Conservation (phyloP, 2,329 filamentous ascomycete genomes). For the Colletotrichum phormii region DNA sequence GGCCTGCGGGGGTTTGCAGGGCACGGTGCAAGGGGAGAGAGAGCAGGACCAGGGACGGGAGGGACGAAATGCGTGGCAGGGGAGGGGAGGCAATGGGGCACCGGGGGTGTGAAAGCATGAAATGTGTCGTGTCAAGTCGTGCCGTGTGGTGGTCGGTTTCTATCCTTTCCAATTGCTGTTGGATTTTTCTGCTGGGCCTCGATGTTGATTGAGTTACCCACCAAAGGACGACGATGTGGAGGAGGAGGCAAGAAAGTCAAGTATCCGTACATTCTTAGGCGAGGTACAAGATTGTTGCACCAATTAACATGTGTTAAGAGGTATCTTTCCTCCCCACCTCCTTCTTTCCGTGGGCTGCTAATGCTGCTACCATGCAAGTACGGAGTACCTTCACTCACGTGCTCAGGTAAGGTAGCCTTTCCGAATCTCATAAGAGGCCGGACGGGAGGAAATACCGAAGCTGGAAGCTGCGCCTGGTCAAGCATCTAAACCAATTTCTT, state of each 20-base stretch:
- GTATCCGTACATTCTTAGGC: neutral
- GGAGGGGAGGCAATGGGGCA: neutral
- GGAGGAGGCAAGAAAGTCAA: conserved; percentile 14
- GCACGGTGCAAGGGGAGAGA: conserved; percentile 29
- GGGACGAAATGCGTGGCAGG: conserved; percentile 21
- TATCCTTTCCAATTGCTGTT: conserved; percentile 13
- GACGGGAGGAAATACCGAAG: neutral
- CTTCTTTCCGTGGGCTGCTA: neutral
- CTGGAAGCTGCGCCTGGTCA: neutral
- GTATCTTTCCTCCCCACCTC: neutral
- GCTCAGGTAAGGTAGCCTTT: neutral
- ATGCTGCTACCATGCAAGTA: neutral
- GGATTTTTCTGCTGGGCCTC: conserved; percentile 24
- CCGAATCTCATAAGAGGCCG: neutral
- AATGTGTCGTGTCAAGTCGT: neutral
- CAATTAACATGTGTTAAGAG: neutral
- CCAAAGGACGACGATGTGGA: neutral
- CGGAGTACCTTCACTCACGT: neutral
- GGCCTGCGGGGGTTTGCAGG: conserved; percentile 30
- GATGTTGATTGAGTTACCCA: conserved; percentile 25
- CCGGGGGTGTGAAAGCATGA: neutral
- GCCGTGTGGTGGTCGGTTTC: neutral
- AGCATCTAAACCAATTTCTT: neutral
- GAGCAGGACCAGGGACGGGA: conserved; percentile 11
- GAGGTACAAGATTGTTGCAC: neutral